Base-by-base conservation (phyloP, 805 yeast species). In the Saccharomycopsis vini region DNA sequence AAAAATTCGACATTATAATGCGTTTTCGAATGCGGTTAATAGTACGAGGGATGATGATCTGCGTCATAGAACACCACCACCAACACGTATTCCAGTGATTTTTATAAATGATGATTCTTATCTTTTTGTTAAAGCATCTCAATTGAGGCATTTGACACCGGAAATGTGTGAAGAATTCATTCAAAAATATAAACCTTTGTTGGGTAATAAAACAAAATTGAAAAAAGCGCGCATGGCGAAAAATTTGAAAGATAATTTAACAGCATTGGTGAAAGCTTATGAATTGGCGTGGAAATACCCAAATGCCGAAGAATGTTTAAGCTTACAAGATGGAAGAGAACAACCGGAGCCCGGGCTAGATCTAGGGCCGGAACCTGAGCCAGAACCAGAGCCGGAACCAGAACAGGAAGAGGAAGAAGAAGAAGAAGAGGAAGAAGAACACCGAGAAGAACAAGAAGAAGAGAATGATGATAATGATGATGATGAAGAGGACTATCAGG, bases 81-180 rank as follows among this genome's bases (percentile, higher is more conserved):
- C 10, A 24, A 24, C 10, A 24, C n/a, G 16, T 13, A 32, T 43
- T 5, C 50, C 50, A 12, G 50, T 46, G 15, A 32, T 46, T 16
- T 46, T 46, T 28, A 46, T 46, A 10, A 46, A 46, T 30, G 47
- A 46, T 24, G 28, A 41, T 7, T 28, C 47, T 6, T 46, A 46
- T 23, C 21, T 43, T n/a, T 46, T 34, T 29, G 45, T 46, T 5
- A 43, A 37, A 16, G 38, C 47, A 13, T 19, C 37, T 5, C 42
- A 40, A 19, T 24, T 46, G 3, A 43, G 36, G n/a, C 31, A 19
- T 12, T 35, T 46, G 22, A 43, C 50, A 4, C 41, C 31, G 5
- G 50, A 43, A 20, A 39, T 40, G 30, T 43, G 46, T 22, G 19
- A 37, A 20, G 37, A 28, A 6, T 46, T 43, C 23, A 22, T 46